phyloP scores from a whole-genome alignment of 139 green algal genomes.

The Coelastrella sp. region DNA sequence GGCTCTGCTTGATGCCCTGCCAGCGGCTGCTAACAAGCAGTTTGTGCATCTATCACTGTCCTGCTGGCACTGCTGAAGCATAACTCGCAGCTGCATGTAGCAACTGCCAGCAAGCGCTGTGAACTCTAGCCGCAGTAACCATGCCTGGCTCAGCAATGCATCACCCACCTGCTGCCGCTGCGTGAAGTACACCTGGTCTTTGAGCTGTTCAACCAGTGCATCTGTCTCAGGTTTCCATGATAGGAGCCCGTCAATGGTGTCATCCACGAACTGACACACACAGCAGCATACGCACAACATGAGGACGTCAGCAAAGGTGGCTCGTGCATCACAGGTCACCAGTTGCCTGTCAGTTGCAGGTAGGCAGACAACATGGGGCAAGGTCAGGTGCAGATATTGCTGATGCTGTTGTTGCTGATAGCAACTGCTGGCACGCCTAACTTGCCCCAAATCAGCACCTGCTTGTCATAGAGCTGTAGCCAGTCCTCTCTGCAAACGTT shows the following conservation, averaged over 20 bases:
- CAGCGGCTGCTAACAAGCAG: no score
- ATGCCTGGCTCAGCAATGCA: no score
- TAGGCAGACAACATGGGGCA: no score
- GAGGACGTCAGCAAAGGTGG: background rate
- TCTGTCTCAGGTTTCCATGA: conserved; percentile 53
- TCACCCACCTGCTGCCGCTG: conserved; percentile 34
- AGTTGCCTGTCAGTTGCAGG: no score
- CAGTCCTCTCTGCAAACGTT: conserved; percentile 75
- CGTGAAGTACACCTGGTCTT: conserved; percentile 70
- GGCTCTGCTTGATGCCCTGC: no score
- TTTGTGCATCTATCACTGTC: no score
- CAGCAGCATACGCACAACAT: background rate
- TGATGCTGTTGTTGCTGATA: conserved; percentile 20
- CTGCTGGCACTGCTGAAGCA: no score
- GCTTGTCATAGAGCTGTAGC: conserved; percentile 87
- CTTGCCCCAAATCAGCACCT: conserved; percentile 62
- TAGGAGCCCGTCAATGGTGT: conserved; percentile 56
- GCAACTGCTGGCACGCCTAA: no score
- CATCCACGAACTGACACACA: conserved; percentile 61
- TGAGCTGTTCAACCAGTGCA: conserved; percentile 61
- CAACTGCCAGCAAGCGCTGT: background rate
- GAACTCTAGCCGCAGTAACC: no score
- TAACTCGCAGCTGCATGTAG: no score
- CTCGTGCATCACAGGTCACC: no score
- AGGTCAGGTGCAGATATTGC: background rate